Evolutionary conservation across 148 eudicot genomes (phyloP).

Genomic region (Rhododendron kiyosumense): DNA sequence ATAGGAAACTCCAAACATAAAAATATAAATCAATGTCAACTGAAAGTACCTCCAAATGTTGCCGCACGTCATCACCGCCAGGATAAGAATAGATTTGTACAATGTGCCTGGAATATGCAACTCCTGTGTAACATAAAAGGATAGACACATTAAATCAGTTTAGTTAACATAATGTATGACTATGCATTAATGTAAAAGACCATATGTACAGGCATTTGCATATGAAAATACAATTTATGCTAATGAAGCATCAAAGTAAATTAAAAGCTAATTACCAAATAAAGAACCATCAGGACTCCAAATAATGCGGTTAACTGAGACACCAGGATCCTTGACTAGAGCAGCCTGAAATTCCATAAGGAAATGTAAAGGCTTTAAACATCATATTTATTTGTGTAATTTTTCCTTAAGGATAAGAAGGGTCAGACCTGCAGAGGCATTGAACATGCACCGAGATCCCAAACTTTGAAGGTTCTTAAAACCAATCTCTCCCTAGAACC

Average conservation of each 20-base stretch:
- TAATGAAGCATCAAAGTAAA: background rate
- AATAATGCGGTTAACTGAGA: constrained; percentile 79
- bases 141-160: background rate
- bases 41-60: constrained; percentile 66
- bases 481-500: constrained; percentile 71
- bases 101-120: constrained; percentile 79
- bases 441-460: constrained; percentile 64
- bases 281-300: constrained; percentile 95
- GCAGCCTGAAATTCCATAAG: constrained; percentile 46
- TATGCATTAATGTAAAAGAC: no score
- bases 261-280: constrained; percentile 50
- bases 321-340: constrained; percentile 65
- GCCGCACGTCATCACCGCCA: constrained; percentile 51
- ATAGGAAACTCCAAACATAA: background rate
- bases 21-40: background rate
- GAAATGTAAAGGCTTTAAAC: background rate
- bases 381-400: background rate
- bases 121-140: constrained; percentile 41
- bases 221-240: background rate
- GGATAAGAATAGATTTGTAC: constrained; percentile 81
- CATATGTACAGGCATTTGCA: background rate
- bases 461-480: constrained; percentile 58
- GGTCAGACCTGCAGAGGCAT: constrained; percentile 56
- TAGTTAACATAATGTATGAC: background rate
- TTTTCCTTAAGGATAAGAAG: background rate